These are phyloP conservation scores for Trichoderma oligosporum DNA, from an alignment of 2,329 filamentous ascomycete genomes.

Conservation along the genomic window DNA sequence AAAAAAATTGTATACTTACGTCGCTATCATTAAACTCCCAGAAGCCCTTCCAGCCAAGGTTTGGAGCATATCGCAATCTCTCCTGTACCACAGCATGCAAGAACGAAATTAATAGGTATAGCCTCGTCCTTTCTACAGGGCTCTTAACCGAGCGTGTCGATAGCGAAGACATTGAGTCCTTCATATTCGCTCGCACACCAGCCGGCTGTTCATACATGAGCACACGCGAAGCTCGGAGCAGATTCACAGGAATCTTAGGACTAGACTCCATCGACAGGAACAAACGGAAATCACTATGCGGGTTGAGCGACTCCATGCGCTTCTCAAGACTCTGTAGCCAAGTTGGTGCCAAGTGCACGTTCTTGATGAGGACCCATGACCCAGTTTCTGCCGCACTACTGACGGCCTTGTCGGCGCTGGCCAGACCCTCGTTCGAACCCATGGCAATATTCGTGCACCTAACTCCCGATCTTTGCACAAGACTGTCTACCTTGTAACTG, in stretches of 20 bases:
- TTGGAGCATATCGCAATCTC: conserved; percentile 87
- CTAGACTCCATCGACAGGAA: conserved; percentile 99
- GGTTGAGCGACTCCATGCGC: conserved; percentile 90
- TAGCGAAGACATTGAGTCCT: conserved; percentile 85
- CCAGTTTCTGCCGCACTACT: conserved; percentile 86
- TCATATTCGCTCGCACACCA: conserved; percentile 96
- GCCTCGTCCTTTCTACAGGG: conserved; percentile 82
- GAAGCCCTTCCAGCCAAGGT: conserved; percentile 94
- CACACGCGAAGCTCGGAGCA: conserved; percentile 87
- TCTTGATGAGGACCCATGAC: conserved; percentile 97
- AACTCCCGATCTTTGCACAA: conserved; percentile 79
- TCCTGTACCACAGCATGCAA: conserved; percentile 95
- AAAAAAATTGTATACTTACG: conserved; percentile 56
- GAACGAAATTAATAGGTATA: conserved; percentile 91
- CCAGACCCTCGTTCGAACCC: conserved; percentile 92
- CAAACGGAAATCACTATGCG: conserved; percentile 85
- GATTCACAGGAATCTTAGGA: conserved; percentile 92
- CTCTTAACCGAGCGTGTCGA: conserved; percentile 71
- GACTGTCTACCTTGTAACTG: conserved; percentile 95
- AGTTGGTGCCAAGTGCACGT: conserved; percentile 90
- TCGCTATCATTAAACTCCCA: conserved; percentile 99
- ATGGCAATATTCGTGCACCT: conserved; percentile 97
- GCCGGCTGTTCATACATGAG: conserved; percentile 98
- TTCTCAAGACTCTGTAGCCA: conserved; percentile 98
- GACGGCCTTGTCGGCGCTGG: conserved; percentile 93